Base-by-base conservation (phyloP, 345 rosid species). In the Eucalyptus pauciflora region DNA sequence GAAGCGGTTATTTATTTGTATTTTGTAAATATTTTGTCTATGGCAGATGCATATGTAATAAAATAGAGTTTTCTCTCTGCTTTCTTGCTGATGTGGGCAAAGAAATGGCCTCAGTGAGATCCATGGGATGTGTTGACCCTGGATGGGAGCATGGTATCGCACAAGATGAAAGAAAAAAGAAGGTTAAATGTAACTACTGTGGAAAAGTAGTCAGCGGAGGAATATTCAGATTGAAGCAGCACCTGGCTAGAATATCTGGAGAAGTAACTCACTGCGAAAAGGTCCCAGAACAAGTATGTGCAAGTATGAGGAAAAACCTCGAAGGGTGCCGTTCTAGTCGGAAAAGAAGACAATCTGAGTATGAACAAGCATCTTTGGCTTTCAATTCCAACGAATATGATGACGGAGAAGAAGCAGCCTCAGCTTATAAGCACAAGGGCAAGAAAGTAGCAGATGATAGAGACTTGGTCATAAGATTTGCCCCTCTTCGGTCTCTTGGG, bases 71-170 rank as follows among this genome's bases (percentile, higher is more conserved):
- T 86, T 50, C 50, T 58, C 58, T 37, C 56, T 45, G 81, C 37
- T 89, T 46, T 43, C n/a, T 88, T 27, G 33, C 90, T 45, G 56
- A 81, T 89, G 87, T 13, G 60, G 80, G 87, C 67, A 87, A 90
- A 76, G 49, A 86, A 90, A 92, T 93, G 93, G 90, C 89, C 49
- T 90, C 90, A 46, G 14, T 56, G 85, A 91, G 93, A 86, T 89
- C 93, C 29, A 24, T 80, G 12, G 91, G 90, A 54, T 88, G 76
- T 58, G 85, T 90, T 87, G 94, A 92, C 88, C 94, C 94, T 87
- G 94, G 94, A 48, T 92, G 94, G 94, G 91, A 92, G 89, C 94
- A 91, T 90, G 95, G 91, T 51, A 86, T 92, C 86, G 89, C 94
- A 50, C 92, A 90, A 86, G 92, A 92, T 54, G 93, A 91, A 71